phyloP scores from a whole-genome alignment of 306 rosid genomes.

The Pyrus communis region DNA sequence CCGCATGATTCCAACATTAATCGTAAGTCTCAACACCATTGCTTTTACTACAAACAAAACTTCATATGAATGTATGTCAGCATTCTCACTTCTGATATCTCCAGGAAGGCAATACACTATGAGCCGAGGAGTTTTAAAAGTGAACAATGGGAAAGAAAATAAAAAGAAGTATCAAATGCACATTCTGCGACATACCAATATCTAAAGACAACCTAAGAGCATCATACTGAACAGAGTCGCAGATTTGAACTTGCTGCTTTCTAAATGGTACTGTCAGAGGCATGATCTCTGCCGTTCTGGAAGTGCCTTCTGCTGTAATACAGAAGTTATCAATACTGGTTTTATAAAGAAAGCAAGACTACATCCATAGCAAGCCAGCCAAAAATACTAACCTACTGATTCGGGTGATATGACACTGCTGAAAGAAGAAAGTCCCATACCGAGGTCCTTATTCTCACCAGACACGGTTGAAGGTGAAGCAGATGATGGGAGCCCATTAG shows the following conservation, averaged over 20 bases:
- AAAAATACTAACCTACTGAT: constrained; percentile 44
- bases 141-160: neutral
- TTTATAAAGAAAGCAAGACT: neutral
- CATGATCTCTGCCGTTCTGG: constrained; percentile 12
- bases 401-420: constrained; percentile 19
- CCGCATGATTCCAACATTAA: neutral
- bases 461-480: constrained; percentile 12
- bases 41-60: neutral
- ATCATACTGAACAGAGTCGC: constrained; percentile 18
- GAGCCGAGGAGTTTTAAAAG: neutral
- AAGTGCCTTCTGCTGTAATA: constrained; percentile 21
- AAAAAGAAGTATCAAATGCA: neutral
- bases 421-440: constrained; percentile 27
- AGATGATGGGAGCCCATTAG: constrained; percentile 13
- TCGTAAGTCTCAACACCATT: neutral
- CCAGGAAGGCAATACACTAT: neutral
- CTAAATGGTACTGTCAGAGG: constrained; percentile 19
- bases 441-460: constrained; percentile 14
- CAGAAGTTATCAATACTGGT: constrained; percentile 9
- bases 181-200: constrained; percentile 10
- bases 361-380: neutral
- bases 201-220: constrained; percentile 10
- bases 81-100: no score
- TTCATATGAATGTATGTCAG: neutral
- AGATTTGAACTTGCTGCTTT: constrained; percentile 11